Evolutionary conservation across 1,139 yeast species (phyloP).

Genomic region (Suhomyces guaymorum): DNA sequence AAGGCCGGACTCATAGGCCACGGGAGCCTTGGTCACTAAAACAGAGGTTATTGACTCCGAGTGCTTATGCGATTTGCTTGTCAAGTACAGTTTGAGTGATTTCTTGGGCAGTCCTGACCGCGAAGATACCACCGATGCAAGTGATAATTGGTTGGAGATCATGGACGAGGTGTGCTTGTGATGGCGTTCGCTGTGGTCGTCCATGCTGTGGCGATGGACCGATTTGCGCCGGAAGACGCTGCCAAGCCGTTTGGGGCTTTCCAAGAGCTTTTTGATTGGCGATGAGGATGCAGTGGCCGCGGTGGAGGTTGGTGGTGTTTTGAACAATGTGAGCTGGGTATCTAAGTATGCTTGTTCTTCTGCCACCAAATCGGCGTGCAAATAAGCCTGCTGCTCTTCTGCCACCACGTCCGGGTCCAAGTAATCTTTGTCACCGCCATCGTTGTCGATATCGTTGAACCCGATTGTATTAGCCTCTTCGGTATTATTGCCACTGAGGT

Average conservation of each 20-base stretch:
- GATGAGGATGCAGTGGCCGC: conserved; percentile 21
- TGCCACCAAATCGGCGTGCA: too few relatives aligned
- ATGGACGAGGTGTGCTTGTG: conserved; percentile 32
- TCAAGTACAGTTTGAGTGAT: conserved; percentile 27
- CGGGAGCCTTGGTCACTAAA: conserved; percentile 1
- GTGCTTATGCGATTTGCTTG: conserved; percentile 18
- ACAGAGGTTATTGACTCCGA: conserved; percentile 17
- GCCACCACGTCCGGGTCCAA: too few relatives aligned
- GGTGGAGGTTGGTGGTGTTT: conserved; percentile 10
- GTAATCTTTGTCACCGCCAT: not conserved
- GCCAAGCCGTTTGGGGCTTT: conserved; percentile 36
- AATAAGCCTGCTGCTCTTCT: too few relatives aligned
- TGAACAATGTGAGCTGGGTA: not conserved
- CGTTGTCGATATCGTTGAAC: too few relatives aligned
- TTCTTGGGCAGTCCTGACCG: conserved; percentile 34
- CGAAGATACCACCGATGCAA: conserved; percentile 28
- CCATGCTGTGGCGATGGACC: conserved; percentile 19
- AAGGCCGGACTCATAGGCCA: too few relatives aligned
- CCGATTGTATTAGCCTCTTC: too few relatives aligned
- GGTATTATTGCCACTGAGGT: conserved; percentile 15
- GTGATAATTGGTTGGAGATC: conserved; percentile 33
- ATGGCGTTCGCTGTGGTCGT: conserved; percentile 12
- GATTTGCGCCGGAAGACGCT: conserved; percentile 29
- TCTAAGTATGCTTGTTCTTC: too few relatives aligned
- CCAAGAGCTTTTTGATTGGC: conserved; percentile 38